Conservation (phyloP, 805 yeast species). For the Saccharomycopsis selenospora region DNA sequence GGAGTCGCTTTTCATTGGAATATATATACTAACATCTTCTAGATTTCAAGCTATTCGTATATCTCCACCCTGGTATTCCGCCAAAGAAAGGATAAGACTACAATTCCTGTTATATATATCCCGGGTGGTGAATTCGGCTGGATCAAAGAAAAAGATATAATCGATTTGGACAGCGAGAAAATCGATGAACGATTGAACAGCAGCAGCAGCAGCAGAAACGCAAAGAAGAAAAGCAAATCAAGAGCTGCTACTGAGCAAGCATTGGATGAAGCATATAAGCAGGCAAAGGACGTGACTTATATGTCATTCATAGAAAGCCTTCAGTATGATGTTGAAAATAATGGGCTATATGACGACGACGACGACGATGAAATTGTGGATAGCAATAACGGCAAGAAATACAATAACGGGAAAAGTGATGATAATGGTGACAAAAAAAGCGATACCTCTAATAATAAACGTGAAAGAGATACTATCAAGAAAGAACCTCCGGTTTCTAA, state of each 20-base stretch:
- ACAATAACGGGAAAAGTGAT: not conserved
- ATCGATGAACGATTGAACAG: conserved; percentile 5
- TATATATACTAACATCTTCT: conserved; percentile 8
- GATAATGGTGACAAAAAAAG: not conserved
- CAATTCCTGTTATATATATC: conserved; percentile 16
- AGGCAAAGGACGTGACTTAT: conserved; percentile 5
- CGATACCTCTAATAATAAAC: not conserved
- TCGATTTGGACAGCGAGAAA: conserved; percentile 4
- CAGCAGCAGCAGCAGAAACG: not conserved
- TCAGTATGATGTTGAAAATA: not conserved
- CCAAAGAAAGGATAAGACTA: conserved; percentile 3
- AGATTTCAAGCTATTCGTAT: conserved; percentile 13
- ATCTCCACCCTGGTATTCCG: conserved; percentile 9
- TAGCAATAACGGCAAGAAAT: not conserved
- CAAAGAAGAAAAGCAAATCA: conserved; percentile 9
- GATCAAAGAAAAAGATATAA: conserved; percentile 16
- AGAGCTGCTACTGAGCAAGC: conserved; percentile 2
- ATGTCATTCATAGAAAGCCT: conserved; percentile 6
- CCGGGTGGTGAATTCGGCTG: conserved; percentile 15
- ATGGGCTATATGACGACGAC: conserved; percentile 7
- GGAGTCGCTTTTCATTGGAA: not conserved
- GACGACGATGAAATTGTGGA: conserved; percentile 6
- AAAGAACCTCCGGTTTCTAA: not conserved
- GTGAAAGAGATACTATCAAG: not conserved
- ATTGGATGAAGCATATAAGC: conserved; percentile 8